These are phyloP conservation scores for Pseudogymnoascus sp. DNA, from an alignment of 2,329 filamentous ascomycete genomes.

Conservation along the genomic window DNA sequence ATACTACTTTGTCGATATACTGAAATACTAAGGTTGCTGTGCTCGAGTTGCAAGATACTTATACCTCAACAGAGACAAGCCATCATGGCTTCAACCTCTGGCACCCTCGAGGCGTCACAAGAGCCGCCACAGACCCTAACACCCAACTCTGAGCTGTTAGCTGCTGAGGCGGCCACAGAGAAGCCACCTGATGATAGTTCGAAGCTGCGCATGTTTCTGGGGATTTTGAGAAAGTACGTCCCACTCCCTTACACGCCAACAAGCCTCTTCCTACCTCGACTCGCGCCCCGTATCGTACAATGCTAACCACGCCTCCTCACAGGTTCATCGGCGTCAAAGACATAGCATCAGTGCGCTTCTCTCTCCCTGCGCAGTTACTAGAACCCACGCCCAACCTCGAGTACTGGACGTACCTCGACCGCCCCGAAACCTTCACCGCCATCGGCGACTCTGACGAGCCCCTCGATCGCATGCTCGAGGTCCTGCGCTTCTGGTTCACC, in stretches of 20 bases:
- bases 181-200: conserved; percentile 68
- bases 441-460: conserved; percentile 86
- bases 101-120: neutral
- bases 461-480: conserved; percentile 88
- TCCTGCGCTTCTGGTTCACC: conserved; percentile 95
- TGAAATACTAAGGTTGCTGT: neutral
- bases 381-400: conserved; percentile 96
- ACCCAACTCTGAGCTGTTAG: neutral
- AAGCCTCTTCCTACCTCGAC: neutral
- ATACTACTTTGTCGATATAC: neutral
- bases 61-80: neutral
- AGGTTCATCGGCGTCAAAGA: conserved; percentile 95
- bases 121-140: neutral
- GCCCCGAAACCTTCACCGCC: conserved; percentile 77
- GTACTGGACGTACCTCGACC: conserved; percentile 98
- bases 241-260: neutral
- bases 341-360: conserved; percentile 92
- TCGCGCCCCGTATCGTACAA: neutral
- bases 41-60: neutral
- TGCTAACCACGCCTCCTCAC: conserved; percentile 11
- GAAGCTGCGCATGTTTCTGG: conserved; percentile 81
- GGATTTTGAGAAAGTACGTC: conserved; percentile 77
- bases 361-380: conserved; percentile 85
- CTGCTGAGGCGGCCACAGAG: conserved; percentile 30
- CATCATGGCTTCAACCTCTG: neutral